Evolutionary conservation across 441 rosid genomes (phyloP).

Genomic region (Erysimum cheiri): DNA sequence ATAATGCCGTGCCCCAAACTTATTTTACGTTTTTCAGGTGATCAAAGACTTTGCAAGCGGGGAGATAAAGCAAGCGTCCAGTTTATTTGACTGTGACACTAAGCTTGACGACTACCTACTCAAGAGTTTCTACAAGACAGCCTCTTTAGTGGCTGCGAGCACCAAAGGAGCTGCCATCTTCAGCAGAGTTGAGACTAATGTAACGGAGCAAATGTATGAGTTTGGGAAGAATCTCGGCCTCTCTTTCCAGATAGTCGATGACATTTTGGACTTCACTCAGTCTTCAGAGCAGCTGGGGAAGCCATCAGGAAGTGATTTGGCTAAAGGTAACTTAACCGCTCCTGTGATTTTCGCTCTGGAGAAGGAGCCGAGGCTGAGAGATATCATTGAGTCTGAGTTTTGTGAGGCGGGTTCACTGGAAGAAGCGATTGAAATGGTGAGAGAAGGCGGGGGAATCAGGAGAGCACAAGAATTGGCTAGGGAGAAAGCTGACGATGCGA

Average conservation of each 20-base stretch:
- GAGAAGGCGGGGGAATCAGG: constrained; percentile 7
- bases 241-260: constrained; percentile 12
- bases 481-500: constrained; percentile 5
- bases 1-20: neutral
- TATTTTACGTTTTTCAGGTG: neutral
- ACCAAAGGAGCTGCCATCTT: constrained; percentile 24
- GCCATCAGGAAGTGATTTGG: constrained; percentile 14
- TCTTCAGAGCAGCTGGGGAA: constrained; percentile 21
- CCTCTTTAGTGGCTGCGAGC: constrained; percentile 21
- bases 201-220: constrained; percentile 10
- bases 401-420: constrained; percentile 15
- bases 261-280: constrained; percentile 27
- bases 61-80: constrained; percentile 17
- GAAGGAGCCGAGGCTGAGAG: constrained; percentile 13
- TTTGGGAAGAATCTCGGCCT: constrained; percentile 25
- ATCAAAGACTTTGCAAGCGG: constrained; percentile 25
- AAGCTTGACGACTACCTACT: constrained; percentile 15
- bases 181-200: constrained; percentile 1
- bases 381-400: constrained; percentile 24
- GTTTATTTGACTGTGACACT: constrained; percentile 14
- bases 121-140: constrained; percentile 21
- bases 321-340: constrained; percentile 20
- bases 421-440: constrained; percentile 12
- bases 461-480: constrained; percentile 23
- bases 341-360: constrained; percentile 22